A percentile compares a stretch with the other conserved stretches of the same genome.
Conservation (phyloP, 495 filamentous ascomycete genomes). For the Penicillium odoratum region DNA sequence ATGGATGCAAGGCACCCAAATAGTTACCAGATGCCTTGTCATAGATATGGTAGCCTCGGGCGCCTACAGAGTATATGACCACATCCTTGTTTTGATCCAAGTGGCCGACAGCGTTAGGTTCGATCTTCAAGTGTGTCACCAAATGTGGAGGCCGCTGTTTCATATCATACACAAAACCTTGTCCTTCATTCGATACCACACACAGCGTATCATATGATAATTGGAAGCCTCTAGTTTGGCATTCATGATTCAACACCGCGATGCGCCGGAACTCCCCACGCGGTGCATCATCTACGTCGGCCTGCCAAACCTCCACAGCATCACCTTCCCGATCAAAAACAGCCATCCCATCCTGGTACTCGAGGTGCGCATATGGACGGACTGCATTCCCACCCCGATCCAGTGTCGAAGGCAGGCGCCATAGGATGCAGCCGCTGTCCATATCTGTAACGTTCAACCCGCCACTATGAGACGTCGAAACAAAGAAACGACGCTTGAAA, state of each 20-base stretch:
- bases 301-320: conserved; percentile 41
- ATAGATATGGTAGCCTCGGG: conserved; percentile 36
- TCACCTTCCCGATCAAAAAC: conserved; percentile 44
- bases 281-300: conserved; percentile 29
- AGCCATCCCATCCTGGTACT: conserved; percentile 45
- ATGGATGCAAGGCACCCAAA: conserved; percentile 34
- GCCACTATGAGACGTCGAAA: conserved; percentile 40
- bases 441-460: conserved; percentile 44
- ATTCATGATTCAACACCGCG: conserved; percentile 36
- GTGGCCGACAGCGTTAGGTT: conserved; percentile 36
- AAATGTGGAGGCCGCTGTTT: conserved; percentile 33
- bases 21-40: conserved; percentile 31
- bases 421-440: conserved; percentile 35
- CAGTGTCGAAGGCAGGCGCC: conserved; percentile 37
- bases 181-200: conserved; percentile 39
- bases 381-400: conserved; percentile 31
- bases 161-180: conserved; percentile 46
- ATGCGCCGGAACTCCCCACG: conserved; percentile 41
- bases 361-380: conserved; percentile 39
- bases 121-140: conserved; percentile 33
- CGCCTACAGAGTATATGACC: conserved; percentile 43
- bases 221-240: conserved; percentile 43
- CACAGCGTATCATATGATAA: conserved; percentile 41
- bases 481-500: conserved; percentile 40
- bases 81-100: conserved; percentile 38